phyloP scores from a whole-genome alignment of 176 grass and related monocot species.

The Oryza coarctata region DNA sequence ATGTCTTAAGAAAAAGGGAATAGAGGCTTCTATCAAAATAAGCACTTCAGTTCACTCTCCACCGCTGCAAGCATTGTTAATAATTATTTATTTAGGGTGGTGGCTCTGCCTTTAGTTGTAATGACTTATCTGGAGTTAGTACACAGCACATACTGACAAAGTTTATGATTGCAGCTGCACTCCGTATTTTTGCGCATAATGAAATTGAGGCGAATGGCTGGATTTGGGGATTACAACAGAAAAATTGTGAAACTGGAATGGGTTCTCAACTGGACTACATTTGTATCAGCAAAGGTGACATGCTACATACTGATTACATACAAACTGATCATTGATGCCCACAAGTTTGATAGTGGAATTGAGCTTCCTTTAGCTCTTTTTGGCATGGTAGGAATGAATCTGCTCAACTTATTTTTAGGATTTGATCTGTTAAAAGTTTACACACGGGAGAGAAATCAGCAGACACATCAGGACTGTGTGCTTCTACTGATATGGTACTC shows the following conservation, averaged over 20 bases:
- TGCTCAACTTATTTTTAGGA: conserved; percentile 83
- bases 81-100: not conserved
- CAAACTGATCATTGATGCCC: conserved; percentile 70
- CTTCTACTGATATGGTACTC: conserved; percentile 22
- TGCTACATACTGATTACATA: conserved; percentile 83
- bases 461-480: conserved; percentile 57
- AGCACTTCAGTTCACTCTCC: not conserved
- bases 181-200: conserved; percentile 87
- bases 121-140: conserved; percentile 8
- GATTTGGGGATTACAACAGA: conserved; percentile 55
- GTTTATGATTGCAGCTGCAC: conserved; percentile 65
- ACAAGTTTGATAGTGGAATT: conserved; percentile 78
- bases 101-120: not conserved
- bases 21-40: conserved; percentile 14
- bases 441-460: conserved; percentile 60
- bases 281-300: conserved; percentile 61
- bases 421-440: conserved; percentile 76
- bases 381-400: conserved; percentile 93
- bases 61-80: not conserved
- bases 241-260: conserved; percentile 80
- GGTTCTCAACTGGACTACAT: conserved; percentile 79
- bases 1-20: conserved; percentile 10
- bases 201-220: conserved; percentile 87
- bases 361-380: conserved; percentile 88
- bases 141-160: conserved; percentile 5